Conservation (phyloP, 2,329 filamentous ascomycete species). For the Exophiala phaeomuriformis region DNA sequence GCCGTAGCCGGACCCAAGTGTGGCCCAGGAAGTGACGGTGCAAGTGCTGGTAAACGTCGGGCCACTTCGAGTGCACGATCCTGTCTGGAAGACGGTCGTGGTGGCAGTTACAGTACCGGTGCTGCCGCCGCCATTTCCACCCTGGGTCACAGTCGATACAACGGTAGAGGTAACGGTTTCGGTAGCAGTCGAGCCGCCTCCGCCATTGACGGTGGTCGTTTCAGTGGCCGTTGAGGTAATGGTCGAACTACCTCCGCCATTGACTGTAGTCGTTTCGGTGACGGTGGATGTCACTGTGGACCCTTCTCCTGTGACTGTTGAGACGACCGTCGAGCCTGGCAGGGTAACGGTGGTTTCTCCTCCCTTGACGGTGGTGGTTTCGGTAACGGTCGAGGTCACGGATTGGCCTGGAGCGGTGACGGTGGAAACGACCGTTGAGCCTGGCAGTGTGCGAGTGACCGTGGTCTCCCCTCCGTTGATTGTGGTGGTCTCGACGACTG, state of each 20-base stretch:
- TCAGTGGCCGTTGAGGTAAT: too few species aligned
- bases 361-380: background rate
- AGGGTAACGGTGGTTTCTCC: background rate
- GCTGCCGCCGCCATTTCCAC: background rate
- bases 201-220: background rate
- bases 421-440: background rate
- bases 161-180: background rate
- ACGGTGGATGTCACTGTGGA: too few species aligned
- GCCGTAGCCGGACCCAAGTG: background rate
- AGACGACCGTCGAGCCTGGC: background rate
- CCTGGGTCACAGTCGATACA: background rate
- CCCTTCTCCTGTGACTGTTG: too few species aligned
- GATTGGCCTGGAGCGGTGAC: background rate
- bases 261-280: too few species aligned
- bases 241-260: too few species aligned
- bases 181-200: background rate
- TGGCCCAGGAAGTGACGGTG: background rate
- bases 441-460: background rate
- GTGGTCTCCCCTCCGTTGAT: background rate
- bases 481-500: background rate
- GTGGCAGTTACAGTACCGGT: background rate
- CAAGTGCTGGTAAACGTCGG: background rate
- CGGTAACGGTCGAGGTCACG: background rate
- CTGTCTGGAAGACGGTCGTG: background rate
- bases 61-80: background rate